Conservation (phyloP, 257 asterid species). For the Osmanthus fragrans region DNA sequence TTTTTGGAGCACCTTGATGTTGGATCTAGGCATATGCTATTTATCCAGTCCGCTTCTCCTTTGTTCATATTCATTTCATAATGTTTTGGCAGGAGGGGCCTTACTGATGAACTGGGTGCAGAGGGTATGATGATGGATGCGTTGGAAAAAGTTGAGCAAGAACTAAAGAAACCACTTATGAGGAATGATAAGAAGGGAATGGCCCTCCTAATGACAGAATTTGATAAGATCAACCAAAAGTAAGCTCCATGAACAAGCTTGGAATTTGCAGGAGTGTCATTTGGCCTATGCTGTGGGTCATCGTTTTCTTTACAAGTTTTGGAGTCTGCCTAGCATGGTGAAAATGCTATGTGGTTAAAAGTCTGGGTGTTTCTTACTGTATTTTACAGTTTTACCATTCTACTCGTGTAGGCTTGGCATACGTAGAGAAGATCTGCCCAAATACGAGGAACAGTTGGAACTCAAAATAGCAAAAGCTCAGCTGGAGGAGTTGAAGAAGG, state of each 20-base stretch:
- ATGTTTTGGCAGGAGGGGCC: conserved; percentile 69
- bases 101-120: conserved; percentile 75
- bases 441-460: conserved; percentile 83
- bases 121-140: conserved; percentile 87
- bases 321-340: conserved; percentile 13
- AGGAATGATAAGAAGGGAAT: conserved; percentile 91
- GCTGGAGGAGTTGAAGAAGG: conserved; percentile 82
- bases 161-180: conserved; percentile 78
- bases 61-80: background rate
- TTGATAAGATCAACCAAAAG: conserved; percentile 92
- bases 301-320: background rate
- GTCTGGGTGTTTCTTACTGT: conserved; percentile 3
- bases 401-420: conserved; percentile 71
- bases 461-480: conserved; percentile 88
- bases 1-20: background rate
- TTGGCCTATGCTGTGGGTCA: conserved; percentile 3
- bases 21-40: background rate
- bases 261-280: background rate
- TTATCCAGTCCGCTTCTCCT: background rate
- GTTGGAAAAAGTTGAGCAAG: conserved; percentile 86
- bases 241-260: conserved; percentile 40
- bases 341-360: conserved; percentile 18
- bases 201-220: conserved; percentile 71
- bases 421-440: conserved; percentile 73
- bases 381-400: conserved; percentile 8